phyloP scores from a whole-genome alignment of 164 flowering plant species.

The Santalum album region DNA sequence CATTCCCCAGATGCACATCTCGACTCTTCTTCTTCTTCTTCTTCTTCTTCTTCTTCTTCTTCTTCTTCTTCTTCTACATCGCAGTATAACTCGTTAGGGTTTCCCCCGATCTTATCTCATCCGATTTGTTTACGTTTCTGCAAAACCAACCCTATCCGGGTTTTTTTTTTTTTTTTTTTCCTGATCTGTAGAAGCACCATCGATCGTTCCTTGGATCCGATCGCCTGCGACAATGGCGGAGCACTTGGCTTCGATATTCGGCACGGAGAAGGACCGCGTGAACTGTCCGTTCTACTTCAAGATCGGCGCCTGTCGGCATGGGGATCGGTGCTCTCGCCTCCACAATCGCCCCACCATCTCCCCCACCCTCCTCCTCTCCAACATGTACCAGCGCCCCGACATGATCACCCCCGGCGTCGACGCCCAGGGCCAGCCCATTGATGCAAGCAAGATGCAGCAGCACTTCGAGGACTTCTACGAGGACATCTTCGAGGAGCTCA shows the following conservation, averaged over 20 bases:
- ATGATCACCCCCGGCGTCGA: slow-evolving; percentile 70
- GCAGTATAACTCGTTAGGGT: too few relatives aligned
- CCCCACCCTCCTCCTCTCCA: slow-evolving; percentile 68
- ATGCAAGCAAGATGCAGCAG: slow-evolving; percentile 52
- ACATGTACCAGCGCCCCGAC: slow-evolving; percentile 72
- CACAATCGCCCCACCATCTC: slow-evolving; percentile 66
- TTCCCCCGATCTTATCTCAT: too few relatives aligned
- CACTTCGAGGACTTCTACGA: slow-evolving; percentile 63
- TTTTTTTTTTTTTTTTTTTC: too few relatives aligned
- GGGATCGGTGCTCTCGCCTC: slow-evolving; percentile 67
- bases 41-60: too few relatives aligned
- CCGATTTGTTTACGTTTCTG: too few relatives aligned
- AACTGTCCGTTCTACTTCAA: slow-evolving; percentile 48
- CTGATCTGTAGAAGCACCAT: too few relatives aligned
- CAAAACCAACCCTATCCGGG: too few relatives aligned
- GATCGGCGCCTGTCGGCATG: slow-evolving; percentile 67
- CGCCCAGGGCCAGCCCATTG: slow-evolving; percentile 49
- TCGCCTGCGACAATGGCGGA: slow-evolving; percentile 39
- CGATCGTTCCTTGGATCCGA: too few relatives aligned
- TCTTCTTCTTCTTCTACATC: too few relatives aligned
- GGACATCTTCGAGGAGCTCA: slow-evolving; percentile 68
- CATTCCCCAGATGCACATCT: too few relatives aligned
- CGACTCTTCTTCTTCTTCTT: too few relatives aligned
- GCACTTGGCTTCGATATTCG: slow-evolving; percentile 46
- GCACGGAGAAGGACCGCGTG: slow-evolving; percentile 43